These are phyloP conservation scores for Thozetella sp. DNA, from an alignment of 495 filamentous ascomycete species.

Conservation along the genomic window DNA sequence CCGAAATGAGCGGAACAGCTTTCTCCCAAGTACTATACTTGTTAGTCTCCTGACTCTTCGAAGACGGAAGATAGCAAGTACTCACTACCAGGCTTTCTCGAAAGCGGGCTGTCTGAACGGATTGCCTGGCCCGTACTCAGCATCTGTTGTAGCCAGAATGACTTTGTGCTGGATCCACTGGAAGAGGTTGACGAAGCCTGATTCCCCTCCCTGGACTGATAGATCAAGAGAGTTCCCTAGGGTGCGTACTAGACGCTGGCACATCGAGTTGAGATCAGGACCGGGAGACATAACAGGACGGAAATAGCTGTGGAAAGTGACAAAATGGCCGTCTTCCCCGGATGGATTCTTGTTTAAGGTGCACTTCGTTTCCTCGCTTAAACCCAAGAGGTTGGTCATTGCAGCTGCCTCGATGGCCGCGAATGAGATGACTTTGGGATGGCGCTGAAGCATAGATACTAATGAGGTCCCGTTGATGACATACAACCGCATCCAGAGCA, in stretches of 20 bases:
- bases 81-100: conserved; percentile 17
- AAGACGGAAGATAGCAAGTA: conserved; percentile 4
- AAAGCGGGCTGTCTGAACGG: conserved; percentile 18
- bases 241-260: not conserved
- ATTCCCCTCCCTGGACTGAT: not conserved
- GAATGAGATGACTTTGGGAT: not conserved
- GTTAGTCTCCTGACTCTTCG: not conserved
- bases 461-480: not conserved
- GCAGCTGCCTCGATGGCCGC: not conserved
- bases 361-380: not conserved
- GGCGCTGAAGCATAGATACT: not conserved
- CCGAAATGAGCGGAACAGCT: conserved; percentile 17
- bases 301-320: not conserved
- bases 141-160: conserved; percentile 22
- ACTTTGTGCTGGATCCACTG: conserved; percentile 26
- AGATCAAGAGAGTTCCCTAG: not conserved
- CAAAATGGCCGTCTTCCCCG: not conserved
- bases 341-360: not conserved
- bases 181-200: conserved; percentile 15
- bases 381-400: not conserved
- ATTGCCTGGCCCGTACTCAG: conserved; percentile 27
- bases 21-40: conserved; percentile 18
- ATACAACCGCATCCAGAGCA: not conserved
- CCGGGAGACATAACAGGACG: not conserved
- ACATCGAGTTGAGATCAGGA: not conserved